These are phyloP conservation scores for Entomortierella parvispora DNA, from an alignment of 192 early-diverging fungal genomes.

Conservation along the genomic window DNA sequence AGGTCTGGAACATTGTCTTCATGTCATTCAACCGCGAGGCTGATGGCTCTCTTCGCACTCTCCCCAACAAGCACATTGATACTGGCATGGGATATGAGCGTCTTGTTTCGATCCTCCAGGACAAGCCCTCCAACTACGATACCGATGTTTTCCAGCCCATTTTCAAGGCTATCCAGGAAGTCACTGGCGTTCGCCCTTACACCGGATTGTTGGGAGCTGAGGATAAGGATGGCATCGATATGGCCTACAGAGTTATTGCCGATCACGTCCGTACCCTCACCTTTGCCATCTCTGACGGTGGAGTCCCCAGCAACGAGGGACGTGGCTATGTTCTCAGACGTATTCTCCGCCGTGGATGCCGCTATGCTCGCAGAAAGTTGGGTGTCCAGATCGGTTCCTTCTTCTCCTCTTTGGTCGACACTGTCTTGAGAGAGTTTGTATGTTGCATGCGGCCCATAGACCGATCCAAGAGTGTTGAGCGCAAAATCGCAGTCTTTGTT, in stretches of 20 bases:
- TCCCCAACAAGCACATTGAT: slow-evolving; percentile 98
- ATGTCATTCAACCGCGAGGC: slow-evolving; percentile 99
- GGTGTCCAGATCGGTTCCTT: slow-evolving; percentile 90
- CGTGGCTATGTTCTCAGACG: slow-evolving; percentile 98
- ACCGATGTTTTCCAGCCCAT: slow-evolving; percentile 91
- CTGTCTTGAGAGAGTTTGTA: slow-evolving; percentile 90
- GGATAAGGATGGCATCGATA: slow-evolving; percentile 95
- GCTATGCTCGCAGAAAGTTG: slow-evolving; percentile 95
- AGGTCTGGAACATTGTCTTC: slow-evolving; percentile 99
- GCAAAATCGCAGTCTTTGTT: background rate
- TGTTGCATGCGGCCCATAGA: too few relatives aligned
- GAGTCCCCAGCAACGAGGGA: slow-evolving; percentile 96
- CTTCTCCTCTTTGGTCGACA: slow-evolving; percentile 94
- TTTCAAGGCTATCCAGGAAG: slow-evolving; percentile 83
- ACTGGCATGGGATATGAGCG: slow-evolving; percentile 98
- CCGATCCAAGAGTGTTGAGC: too few relatives aligned
- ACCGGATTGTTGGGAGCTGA: slow-evolving; percentile 87
- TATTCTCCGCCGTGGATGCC: slow-evolving; percentile 93
- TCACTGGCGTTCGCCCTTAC: slow-evolving; percentile 89
- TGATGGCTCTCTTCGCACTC: slow-evolving; percentile 83
- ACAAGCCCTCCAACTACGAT: slow-evolving; percentile 97
- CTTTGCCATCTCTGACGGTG: slow-evolving; percentile 96
- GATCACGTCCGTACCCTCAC: slow-evolving; percentile 97
- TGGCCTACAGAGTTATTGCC: slow-evolving; percentile 98
- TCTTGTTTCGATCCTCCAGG: slow-evolving; percentile 92